Evolutionary conservation across 2,329 filamentous ascomycete genomes (phyloP).

Genomic region (Sporothrix pseudoabietina): DNA sequence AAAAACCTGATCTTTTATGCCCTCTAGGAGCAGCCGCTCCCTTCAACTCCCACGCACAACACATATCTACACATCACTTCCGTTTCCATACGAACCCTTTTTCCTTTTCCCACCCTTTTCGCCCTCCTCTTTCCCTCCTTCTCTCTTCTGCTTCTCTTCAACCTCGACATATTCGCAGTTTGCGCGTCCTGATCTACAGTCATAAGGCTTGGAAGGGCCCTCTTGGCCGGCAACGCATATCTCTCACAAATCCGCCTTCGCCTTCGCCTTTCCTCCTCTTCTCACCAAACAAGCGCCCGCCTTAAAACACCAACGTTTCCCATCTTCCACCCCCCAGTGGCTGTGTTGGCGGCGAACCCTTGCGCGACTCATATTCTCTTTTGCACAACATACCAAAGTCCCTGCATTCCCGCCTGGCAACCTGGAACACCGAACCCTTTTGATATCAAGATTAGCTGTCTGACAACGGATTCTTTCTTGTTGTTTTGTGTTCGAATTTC

Average conservation of each 20-base stretch:
- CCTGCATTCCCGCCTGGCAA: constrained; percentile 26
- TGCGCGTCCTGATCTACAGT: constrained; percentile 22
- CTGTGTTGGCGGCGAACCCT: not conserved
- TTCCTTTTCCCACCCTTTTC: constrained; percentile 11
- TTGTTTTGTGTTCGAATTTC: not conserved
- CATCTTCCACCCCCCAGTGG: not conserved
- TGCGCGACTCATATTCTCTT: constrained; percentile 2
- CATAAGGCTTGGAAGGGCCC: constrained; percentile 22
- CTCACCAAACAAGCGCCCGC: not conserved
- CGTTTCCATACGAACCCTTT: constrained; percentile 26
- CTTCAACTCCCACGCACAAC: constrained; percentile 9
- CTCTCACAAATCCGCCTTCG: not conserved
- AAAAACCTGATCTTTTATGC: constrained; percentile 29
- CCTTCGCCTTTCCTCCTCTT: not conserved
- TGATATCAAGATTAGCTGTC: constrained; percentile 19
- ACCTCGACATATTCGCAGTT: not conserved
- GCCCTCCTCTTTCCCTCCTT: constrained; percentile 1
- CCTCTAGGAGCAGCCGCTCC: constrained; percentile 10
- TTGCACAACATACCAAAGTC: constrained; percentile 21
- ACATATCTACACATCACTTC: constrained; percentile 29
- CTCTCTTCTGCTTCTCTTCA: not conserved
- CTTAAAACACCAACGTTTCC: constrained; percentile 10
- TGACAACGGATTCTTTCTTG: constrained; percentile 18
- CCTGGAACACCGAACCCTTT: constrained; percentile 1
- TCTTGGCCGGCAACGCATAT: constrained; percentile 20